phyloP scores from a whole-genome alignment of 2,329 filamentous ascomycete genomes.

The Corynespora cassiicola region DNA sequence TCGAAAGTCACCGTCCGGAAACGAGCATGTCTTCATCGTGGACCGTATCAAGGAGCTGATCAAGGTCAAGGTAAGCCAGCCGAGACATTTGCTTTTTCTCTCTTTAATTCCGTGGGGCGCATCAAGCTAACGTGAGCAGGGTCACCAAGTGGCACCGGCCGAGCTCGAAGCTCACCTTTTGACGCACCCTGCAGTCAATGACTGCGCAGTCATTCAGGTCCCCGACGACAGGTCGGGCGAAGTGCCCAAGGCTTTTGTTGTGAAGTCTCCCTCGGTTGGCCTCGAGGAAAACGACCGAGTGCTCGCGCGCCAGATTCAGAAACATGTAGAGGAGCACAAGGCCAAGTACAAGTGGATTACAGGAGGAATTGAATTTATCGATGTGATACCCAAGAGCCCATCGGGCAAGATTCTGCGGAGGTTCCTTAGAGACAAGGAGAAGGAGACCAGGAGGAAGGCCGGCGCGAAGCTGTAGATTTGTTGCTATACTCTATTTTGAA shows the following conservation, averaged over 20 bases:
- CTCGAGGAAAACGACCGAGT: slow-evolving; percentile 60
- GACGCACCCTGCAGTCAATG: slow-evolving; percentile 74
- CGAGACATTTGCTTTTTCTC: not conserved
- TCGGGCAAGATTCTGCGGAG: slow-evolving; percentile 69
- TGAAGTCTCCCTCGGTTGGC: slow-evolving; percentile 61
- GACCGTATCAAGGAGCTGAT: slow-evolving; percentile 83
- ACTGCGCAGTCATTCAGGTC: slow-evolving; percentile 79
- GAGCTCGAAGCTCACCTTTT: slow-evolving; percentile 84
- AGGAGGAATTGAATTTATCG: slow-evolving; percentile 57
- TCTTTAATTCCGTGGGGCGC: no score
- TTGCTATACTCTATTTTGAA: no score
- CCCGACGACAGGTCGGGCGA: slow-evolving; percentile 69
- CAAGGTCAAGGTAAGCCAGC: slow-evolving; percentile 71
- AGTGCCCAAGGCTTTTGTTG: slow-evolving; percentile 69
- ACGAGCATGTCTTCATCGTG: slow-evolving; percentile 84
- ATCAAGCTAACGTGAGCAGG: slow-evolving; percentile 55
- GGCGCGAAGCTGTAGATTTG: slow-evolving; percentile 69
- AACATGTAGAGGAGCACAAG: slow-evolving; percentile 67
- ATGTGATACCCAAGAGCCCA: slow-evolving; percentile 64
- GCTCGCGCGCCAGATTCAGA: slow-evolving; percentile 59
- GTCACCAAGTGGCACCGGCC: slow-evolving; percentile 81
- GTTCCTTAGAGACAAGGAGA: slow-evolving; percentile 76
- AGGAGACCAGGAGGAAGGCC: slow-evolving; percentile 67
- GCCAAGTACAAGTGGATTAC: slow-evolving; percentile 68
- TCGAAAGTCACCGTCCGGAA: slow-evolving; percentile 65